Conservation (phyloP, 352 stramenopile genomes). For the Phytophthora megakarya region DNA sequence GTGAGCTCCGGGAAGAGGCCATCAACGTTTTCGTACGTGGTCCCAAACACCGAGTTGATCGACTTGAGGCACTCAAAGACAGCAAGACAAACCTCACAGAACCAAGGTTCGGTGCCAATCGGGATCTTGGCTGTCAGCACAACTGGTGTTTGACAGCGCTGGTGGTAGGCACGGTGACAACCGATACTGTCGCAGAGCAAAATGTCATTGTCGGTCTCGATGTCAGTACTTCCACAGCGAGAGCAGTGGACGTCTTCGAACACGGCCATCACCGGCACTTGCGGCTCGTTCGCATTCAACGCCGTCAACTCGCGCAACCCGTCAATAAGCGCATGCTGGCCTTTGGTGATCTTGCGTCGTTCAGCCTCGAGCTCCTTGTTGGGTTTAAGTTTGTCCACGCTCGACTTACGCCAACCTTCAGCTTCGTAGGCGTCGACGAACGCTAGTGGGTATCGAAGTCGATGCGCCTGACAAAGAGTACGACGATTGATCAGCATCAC, state of each 20-base stretch:
- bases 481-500: conserved; percentile 2
- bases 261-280: conserved; percentile 50
- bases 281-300: conserved; percentile 48
- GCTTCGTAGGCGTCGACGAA: conserved; percentile 87
- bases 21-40: conserved; percentile 64
- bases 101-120: conserved; percentile 71
- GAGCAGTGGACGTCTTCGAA: conserved; percentile 79
- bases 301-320: conserved; percentile 50
- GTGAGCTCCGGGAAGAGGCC: conserved; percentile 58
- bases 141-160: conserved; percentile 69
- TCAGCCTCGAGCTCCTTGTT: conserved; percentile 66
- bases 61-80: conserved; percentile 81
- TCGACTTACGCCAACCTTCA: conserved; percentile 80
- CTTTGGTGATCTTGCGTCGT: conserved; percentile 54
- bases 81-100: conserved; percentile 77
- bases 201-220: conserved; percentile 80
- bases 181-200: conserved; percentile 78
- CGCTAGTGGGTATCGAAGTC: conserved; percentile 64
- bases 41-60: conserved; percentile 81
- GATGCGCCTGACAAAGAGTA: conserved; percentile 43
- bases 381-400: conserved; percentile 81
- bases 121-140: conserved; percentile 70
- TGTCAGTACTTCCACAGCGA: conserved; percentile 67
- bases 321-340: conserved; percentile 59
- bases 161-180: conserved; percentile 83